These are phyloP conservation scores for Choanephora cucurbitarum DNA, from an alignment of 371 early-diverging fungal genomes.

Conservation along the genomic window DNA sequence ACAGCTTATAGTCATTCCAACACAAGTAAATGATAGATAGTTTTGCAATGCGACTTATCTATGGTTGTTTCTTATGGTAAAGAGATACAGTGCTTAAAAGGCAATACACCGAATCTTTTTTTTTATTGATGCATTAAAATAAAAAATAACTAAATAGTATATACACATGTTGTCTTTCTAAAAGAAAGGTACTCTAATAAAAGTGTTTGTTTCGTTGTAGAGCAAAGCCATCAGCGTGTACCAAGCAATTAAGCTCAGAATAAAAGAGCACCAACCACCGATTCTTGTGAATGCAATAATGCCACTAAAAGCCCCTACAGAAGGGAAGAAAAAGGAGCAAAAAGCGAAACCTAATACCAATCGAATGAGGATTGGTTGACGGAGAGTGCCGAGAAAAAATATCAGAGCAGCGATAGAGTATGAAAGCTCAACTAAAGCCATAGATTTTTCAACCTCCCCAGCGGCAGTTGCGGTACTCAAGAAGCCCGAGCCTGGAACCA, in stretches of 20 bases:
- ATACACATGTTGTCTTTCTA: slow-evolving; percentile 3
- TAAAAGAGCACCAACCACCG: slow-evolving; percentile 36
- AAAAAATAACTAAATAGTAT: slow-evolving; percentile 1
- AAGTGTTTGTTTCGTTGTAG: slow-evolving; percentile 25
- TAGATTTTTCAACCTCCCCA: slow-evolving; percentile 20
- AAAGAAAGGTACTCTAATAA: slow-evolving; percentile 25
- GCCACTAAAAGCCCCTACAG: slow-evolving; percentile 24
- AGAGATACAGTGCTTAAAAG: too few species aligned
- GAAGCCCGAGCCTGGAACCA: slow-evolving; percentile 25
- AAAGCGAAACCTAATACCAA: slow-evolving; percentile 28
- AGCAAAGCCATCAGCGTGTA: slow-evolving; percentile 26
- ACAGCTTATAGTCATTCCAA: slow-evolving; percentile 25
- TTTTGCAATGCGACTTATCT: too few species aligned
- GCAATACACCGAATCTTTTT: too few species aligned
- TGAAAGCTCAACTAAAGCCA: slow-evolving; percentile 24
- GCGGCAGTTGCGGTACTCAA: slow-evolving; percentile 16
- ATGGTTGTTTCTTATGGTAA: too few species aligned
- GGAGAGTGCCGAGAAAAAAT: slow-evolving; percentile 35
- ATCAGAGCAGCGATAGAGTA: slow-evolving; percentile 30
- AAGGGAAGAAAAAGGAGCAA: slow-evolving; percentile 28
- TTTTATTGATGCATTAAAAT: neutral
- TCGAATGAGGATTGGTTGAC: slow-evolving; percentile 28
- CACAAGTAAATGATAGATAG: too few species aligned
- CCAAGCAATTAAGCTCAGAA: slow-evolving; percentile 27
- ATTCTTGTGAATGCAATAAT: slow-evolving; percentile 16